Conservation (phyloP, 352 stramenopile species). For the Pythium rhizo-oryzae region DNA sequence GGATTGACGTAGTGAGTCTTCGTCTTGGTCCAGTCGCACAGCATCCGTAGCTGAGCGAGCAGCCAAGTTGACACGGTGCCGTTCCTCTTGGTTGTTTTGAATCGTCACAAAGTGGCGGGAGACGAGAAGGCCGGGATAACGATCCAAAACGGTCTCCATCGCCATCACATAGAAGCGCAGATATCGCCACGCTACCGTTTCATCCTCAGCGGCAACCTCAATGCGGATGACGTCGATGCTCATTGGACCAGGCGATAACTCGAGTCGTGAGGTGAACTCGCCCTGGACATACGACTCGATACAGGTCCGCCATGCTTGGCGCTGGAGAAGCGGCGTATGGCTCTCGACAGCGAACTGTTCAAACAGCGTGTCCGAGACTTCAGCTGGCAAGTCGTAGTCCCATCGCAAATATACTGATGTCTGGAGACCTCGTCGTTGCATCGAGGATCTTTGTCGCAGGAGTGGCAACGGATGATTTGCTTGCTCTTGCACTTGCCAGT, state of each 20-base stretch:
- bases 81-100: not conserved
- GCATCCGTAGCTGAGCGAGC: conserved; percentile 2
- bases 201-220: conserved; percentile 16
- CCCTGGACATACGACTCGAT: conserved; percentile 18
- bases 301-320: conserved; percentile 2
- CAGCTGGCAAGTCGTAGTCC: conserved; percentile 29
- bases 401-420: conserved; percentile 24
- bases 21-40: not conserved
- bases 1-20: not conserved
- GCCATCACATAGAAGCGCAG: conserved; percentile 24
- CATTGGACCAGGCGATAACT: not conserved
- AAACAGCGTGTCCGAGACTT: conserved; percentile 32
- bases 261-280: conserved; percentile 21
- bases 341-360: conserved; percentile 33
- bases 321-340: conserved; percentile 22
- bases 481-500: conserved; percentile 8
- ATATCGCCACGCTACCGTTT: not conserved
- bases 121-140: conserved; percentile 20
- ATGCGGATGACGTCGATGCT: conserved; percentile 22
- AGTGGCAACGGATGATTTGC: conserved; percentile 1
- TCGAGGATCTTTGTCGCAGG: not conserved
- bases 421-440: conserved; percentile 1
- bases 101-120: conserved; percentile 10
- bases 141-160: conserved; percentile 28
- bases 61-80: not conserved